Conservation (phyloP, 164 flowering plant genomes). For the Echeveria elegans region DNA sequence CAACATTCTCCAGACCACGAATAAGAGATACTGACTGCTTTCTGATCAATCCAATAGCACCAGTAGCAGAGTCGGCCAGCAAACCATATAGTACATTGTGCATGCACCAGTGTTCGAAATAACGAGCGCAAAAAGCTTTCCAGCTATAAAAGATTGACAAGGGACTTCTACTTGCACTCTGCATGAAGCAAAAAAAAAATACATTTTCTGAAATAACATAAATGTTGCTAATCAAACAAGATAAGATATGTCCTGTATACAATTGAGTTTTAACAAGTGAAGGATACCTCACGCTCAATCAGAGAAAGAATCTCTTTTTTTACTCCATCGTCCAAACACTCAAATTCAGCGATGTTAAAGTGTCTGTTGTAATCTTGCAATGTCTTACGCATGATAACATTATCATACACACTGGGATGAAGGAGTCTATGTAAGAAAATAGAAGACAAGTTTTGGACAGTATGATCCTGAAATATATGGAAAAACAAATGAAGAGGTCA, state of each 20-base stretch:
- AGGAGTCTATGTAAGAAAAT: slow-evolving; percentile 71
- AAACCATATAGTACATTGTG: slow-evolving; percentile 49
- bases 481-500: not conserved
- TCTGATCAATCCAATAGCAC: slow-evolving; percentile 65
- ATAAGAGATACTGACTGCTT: slow-evolving; percentile 59
- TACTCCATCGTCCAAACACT: slow-evolving; percentile 54
- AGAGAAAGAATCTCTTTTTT: slow-evolving; percentile 60
- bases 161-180: slow-evolving; percentile 54
- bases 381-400: slow-evolving; percentile 45
- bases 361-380: slow-evolving; percentile 56
- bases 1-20: slow-evolving; percentile 66
- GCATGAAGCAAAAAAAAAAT: slow-evolving; percentile 15
- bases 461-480: slow-evolving; percentile 48
- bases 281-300: slow-evolving; percentile 67
- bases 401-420: slow-evolving; percentile 64
- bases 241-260: not conserved
- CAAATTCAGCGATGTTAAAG: slow-evolving; percentile 57
- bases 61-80: slow-evolving; percentile 45
- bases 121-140: slow-evolving; percentile 55
- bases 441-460: slow-evolving; percentile 60
- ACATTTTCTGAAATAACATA: not conserved
- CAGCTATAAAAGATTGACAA: slow-evolving; percentile 45
- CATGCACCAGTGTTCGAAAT: slow-evolving; percentile 73
- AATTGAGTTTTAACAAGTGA: not conserved
- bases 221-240: not conserved